These are phyloP conservation scores for Colletotrichum tofieldiae DNA, from an alignment of 2,329 filamentous ascomycete species.

Conservation along the genomic window DNA sequence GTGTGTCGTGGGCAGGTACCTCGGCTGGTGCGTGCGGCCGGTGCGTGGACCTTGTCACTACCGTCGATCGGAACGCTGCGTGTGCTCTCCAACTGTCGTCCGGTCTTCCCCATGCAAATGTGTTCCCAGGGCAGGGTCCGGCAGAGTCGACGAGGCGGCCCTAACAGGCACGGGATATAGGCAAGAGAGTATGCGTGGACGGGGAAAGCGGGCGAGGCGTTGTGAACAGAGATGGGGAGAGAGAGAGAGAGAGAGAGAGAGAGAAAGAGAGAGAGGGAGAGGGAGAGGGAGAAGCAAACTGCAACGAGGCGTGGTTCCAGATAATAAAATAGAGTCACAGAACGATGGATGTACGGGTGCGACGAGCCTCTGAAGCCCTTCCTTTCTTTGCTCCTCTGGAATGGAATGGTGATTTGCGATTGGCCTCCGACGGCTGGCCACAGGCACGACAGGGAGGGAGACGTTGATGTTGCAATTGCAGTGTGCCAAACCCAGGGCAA, in stretches of 20 bases:
- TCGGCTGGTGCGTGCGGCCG: conserved; percentile 23
- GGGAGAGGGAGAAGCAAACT: conserved; percentile 3
- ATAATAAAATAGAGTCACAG: conserved; percentile 29
- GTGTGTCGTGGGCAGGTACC: conserved; percentile 16
- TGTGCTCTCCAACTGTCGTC: conserved; percentile 15
- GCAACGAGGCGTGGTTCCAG: conserved; percentile 22
- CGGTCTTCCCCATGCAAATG: conserved; percentile 10
- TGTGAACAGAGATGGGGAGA: conserved; percentile 5
- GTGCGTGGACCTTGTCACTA: conserved; percentile 18
- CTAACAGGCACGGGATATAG: not conserved
- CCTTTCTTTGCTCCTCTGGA: conserved; percentile 32
- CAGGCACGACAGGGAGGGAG: conserved; percentile 42
- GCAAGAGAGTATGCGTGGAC: not conserved
- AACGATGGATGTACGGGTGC: conserved; percentile 18
- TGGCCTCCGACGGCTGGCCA: conserved; percentile 36
- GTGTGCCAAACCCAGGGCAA: conserved; percentile 20
- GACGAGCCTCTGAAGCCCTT: conserved; percentile 21
- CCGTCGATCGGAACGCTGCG: conserved; percentile 3
- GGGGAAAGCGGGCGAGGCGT: not conserved
- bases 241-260: not conserved
- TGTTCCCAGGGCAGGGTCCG: conserved; percentile 16
- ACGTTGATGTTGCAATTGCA: conserved; percentile 36
- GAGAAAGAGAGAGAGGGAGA: not conserved
- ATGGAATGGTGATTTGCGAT: conserved; percentile 38
- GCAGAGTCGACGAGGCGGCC: conserved; percentile 8